Conservation (phyloP, 495 filamentous ascomycete genomes). For the Trichoderma parareesei region DNA sequence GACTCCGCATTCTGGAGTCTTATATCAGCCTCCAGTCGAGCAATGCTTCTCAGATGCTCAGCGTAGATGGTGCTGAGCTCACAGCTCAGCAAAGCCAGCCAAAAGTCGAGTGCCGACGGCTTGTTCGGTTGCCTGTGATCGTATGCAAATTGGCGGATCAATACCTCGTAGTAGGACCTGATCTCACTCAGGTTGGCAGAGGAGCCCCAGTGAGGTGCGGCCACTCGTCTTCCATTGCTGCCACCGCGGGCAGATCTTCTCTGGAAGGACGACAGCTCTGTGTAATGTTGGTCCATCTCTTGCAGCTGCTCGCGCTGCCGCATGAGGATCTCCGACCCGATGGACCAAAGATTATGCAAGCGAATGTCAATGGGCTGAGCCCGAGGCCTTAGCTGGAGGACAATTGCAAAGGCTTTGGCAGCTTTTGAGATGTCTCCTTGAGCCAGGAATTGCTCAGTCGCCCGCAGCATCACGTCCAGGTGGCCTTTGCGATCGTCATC, state of each 20-base stretch:
- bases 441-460: conserved; percentile 29
- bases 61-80: conserved; percentile 32
- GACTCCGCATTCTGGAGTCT: conserved; percentile 6
- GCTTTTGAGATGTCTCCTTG: conserved; percentile 32
- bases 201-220: conserved; percentile 14
- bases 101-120: conserved; percentile 32
- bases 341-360: conserved; percentile 28
- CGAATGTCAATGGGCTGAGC: conserved; percentile 25
- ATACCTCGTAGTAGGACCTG: conserved; percentile 24
- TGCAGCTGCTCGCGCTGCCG: conserved; percentile 22
- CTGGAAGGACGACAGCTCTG: conserved; percentile 1
- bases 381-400: conserved; percentile 19
- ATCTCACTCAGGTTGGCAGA: conserved; percentile 23
- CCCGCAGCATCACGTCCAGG: conserved; percentile 24
- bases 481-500: conserved; percentile 17
- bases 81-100: conserved; percentile 30
- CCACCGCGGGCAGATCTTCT: not conserved
- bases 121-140: conserved; percentile 20
- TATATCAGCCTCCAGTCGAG: conserved; percentile 12
- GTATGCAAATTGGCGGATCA: conserved; percentile 34
- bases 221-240: not conserved
- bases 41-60: conserved; percentile 18
- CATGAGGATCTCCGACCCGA: conserved; percentile 36
- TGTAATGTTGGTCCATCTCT: conserved; percentile 1
- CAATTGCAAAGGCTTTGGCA: conserved; percentile 30